phyloP scores from a whole-genome alignment of 1,139 yeast species.

The Pichia sp. region DNA sequence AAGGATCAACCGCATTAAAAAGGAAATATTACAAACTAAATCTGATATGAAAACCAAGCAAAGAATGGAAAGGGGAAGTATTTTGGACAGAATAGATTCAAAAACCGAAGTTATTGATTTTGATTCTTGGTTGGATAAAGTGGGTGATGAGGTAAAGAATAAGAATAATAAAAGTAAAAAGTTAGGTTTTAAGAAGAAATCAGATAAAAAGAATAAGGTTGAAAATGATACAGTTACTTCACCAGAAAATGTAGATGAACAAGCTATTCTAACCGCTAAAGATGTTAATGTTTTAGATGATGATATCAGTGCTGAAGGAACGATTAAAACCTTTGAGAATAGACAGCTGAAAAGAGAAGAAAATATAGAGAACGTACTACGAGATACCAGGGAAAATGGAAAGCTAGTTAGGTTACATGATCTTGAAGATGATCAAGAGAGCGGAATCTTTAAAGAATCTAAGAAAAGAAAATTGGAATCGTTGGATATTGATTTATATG shows the following conservation, averaged over 20 bases:
- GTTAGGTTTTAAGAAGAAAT: conserved; percentile 5
- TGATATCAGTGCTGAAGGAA: conserved; percentile 27
- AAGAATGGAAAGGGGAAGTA: conserved; percentile 20
- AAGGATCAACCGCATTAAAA: conserved; percentile 19
- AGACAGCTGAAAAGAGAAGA: conserved; percentile 36
- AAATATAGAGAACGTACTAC: conserved; percentile 29
- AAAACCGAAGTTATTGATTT: conserved; percentile 10
- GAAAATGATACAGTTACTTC: not conserved
- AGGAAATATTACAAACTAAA: conserved; percentile 23
- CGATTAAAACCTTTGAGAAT: too few species aligned
- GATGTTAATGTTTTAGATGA: conserved; percentile 35
- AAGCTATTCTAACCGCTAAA: conserved; percentile 51
- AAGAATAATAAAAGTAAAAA: conserved; percentile 6
- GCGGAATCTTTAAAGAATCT: not conserved
- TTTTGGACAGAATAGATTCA: conserved; percentile 19
- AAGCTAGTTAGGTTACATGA: conserved; percentile 11
- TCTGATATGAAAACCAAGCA: conserved; percentile 19
- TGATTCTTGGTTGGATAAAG: conserved; percentile 26
- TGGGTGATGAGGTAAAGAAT: conserved; percentile 20
- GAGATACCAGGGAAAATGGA: conserved; percentile 14
- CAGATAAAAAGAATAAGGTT: not conserved
- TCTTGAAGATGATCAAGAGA: not conserved
- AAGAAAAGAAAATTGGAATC: conserved; percentile 21
- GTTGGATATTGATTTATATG: conserved; percentile 31
- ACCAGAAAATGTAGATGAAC: conserved; percentile 31